Conservation (phyloP, 2,329 filamentous ascomycete genomes). For the Xylariales sp. region DNA sequence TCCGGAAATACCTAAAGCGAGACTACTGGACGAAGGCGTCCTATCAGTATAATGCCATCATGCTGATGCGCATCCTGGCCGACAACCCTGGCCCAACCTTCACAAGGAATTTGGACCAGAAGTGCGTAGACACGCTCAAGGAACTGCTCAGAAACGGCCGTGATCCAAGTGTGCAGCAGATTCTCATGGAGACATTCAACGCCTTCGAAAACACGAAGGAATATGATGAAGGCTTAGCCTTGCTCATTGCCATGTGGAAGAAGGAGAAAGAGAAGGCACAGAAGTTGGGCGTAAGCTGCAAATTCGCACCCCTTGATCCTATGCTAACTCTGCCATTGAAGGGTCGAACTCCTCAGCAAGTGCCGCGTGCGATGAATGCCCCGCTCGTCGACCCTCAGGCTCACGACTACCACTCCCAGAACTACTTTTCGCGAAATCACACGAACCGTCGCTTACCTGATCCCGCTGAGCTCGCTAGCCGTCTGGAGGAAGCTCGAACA, state of each 20-base stretch:
- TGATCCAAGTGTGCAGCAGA: slow-evolving; percentile 76
- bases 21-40: slow-evolving; percentile 62
- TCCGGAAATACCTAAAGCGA: slow-evolving; percentile 76
- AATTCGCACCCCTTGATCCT: slow-evolving; percentile 5
- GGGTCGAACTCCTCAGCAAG: slow-evolving; percentile 2
- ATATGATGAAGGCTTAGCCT: slow-evolving; percentile 67
- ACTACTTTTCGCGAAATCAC: slow-evolving; percentile 53
- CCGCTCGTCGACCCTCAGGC: slow-evolving; percentile 38
- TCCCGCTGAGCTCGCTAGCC: slow-evolving; percentile 70
- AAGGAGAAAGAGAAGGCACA: slow-evolving; percentile 71
- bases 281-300: slow-evolving; percentile 42
- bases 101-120: slow-evolving; percentile 82
- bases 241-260: slow-evolving; percentile 80
- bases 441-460: slow-evolving; percentile 52
- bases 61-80: slow-evolving; percentile 86
- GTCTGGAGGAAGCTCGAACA: slow-evolving; percentile 85
- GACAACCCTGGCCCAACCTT: slow-evolving; percentile 91
- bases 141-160: slow-evolving; percentile 65
- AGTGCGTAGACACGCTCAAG: slow-evolving; percentile 74
- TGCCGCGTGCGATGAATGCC: slow-evolving; percentile 35
- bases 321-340: neutral
- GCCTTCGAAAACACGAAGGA: slow-evolving; percentile 67
- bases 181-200: slow-evolving; percentile 82
- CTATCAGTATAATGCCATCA: slow-evolving; percentile 91
- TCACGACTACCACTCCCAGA: slow-evolving; percentile 54